Base-by-base conservation (phyloP, 345 rosid species). In the Citrus unshiu region DNA sequence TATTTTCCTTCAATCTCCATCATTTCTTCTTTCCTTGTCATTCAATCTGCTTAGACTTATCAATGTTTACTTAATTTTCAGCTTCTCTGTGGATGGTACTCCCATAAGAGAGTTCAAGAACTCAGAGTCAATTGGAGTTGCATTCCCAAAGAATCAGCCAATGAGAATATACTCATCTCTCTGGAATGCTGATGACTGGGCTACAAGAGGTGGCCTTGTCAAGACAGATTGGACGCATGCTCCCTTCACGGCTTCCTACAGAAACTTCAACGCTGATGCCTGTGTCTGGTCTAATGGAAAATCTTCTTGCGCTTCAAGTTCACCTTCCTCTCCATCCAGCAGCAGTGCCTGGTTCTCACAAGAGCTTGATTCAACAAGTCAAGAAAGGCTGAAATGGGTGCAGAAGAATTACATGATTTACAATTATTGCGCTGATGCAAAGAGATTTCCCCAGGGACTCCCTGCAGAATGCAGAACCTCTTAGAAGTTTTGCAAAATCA, bases 161-260 rank as follows among this genome's bases (percentile, higher is more conserved):
- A 93, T 90, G 94, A 90, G 87, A 57, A 77, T 91, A 0, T 82
- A 89, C 76, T 89, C 91, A 0, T 89, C 90, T 57, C 74, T 93
- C 0, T 91, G 95, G 94, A 87, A 91, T 81, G 97, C 93, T 1
- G 97, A 91, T 70, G 86, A 91, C 37, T 90, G 91, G 95, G 93
- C 95, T 2, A 91, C 95, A 7, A 88, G 87, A 25, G 95, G 95
- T 0, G 94, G 93, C 2, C 79, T 65, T 25, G 86, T 89, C 21
- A 90, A 91, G 88, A 89, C 77, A 2, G 90, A 89, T 58, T 90
- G 94, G 94, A 68, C 80, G 22, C 80, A 80, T 57, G 93, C 96
- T 12, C 98, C 96, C 1, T 90, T 91, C 85, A 80, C 82, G 4
- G 90, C 97, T 59, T 87, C 88, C 18, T 91, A 84, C 77, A 85